phyloP scores from a whole-genome alignment of 2,329 filamentous ascomycete genomes.

The Fusarium sp. region DNA sequence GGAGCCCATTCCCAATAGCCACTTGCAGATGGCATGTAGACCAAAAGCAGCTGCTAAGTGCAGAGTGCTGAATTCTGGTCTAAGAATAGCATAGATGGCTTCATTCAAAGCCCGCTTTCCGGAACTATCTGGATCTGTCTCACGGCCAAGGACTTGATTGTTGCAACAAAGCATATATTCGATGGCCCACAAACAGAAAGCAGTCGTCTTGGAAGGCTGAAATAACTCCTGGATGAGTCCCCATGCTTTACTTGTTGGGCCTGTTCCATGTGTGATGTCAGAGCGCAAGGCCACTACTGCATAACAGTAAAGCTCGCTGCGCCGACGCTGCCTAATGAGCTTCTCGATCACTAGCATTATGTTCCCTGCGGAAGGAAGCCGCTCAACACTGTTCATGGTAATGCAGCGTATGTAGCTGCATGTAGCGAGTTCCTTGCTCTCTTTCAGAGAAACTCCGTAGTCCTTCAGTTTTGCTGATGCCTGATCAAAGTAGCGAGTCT shows the following conservation, averaged over 20 bases:
- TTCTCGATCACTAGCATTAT: neutral
- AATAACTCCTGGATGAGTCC: neutral
- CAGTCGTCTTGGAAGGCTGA: neutral
- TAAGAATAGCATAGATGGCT: neutral
- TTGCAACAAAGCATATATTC: neutral
- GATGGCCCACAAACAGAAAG: neutral
- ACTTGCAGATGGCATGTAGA: neutral
- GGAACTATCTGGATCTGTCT: neutral
- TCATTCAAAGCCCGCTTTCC: neutral
- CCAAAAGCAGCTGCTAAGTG: neutral
- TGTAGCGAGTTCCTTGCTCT: neutral
- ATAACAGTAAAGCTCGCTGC: neutral
- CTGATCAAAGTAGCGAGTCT: neutral
- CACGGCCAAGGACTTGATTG: too few species aligned
- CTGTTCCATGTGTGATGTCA: too few species aligned
- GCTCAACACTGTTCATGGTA: neutral
- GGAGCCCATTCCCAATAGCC: neutral
- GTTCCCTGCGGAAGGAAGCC: neutral
- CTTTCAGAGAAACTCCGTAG: neutral
- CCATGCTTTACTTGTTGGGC: too few species aligned
- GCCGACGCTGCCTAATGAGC: neutral
- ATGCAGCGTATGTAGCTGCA: neutral
- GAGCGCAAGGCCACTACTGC: too few species aligned
- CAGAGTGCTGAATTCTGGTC: neutral
- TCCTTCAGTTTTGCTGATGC: neutral